Conservation (phyloP, 345 rosid species). For the Citrus hindsii region DNA sequence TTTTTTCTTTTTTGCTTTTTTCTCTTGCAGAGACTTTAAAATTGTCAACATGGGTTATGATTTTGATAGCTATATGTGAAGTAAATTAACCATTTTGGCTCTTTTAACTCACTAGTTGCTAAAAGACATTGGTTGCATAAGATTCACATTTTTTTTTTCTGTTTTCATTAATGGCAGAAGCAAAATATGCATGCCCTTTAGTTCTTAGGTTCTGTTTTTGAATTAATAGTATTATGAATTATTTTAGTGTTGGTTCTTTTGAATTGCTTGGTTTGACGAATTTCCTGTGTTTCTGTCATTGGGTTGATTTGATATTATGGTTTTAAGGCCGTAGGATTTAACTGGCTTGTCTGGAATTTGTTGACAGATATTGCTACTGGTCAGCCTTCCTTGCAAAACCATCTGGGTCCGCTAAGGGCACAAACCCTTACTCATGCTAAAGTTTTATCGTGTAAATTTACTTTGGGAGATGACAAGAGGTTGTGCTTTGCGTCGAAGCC, state of each 20-base stretch:
- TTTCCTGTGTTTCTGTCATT: not conserved
- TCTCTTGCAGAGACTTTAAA: not conserved
- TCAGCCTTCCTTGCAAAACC: slow-evolving; percentile 65
- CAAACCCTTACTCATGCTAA: slow-evolving; percentile 38
- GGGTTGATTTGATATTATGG: not conserved
- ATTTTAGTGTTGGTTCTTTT: not conserved
- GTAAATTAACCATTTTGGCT: too few species aligned
- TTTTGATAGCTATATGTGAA: too few species aligned
- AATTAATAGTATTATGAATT: not conserved
- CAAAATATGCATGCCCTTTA: not conserved
- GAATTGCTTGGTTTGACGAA: not conserved
- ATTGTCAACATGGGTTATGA: not conserved
- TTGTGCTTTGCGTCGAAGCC: slow-evolving; percentile 34
- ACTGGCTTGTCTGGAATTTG: slow-evolving; percentile 6
- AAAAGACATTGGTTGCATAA: not conserved
- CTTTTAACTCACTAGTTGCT: too few species aligned
- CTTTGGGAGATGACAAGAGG: slow-evolving; percentile 29
- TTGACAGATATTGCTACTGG: slow-evolving; percentile 64
- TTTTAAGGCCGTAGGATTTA: not conserved
- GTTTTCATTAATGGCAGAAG: not conserved
- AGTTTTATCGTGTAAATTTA: slow-evolving; percentile 40
- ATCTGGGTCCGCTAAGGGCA: slow-evolving; percentile 48
- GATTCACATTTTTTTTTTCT: not conserved
- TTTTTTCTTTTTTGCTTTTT: not conserved
- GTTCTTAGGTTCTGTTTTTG: not conserved